Conservation (phyloP, 2,329 filamentous ascomycete species). For the Graphium sp. region DNA sequence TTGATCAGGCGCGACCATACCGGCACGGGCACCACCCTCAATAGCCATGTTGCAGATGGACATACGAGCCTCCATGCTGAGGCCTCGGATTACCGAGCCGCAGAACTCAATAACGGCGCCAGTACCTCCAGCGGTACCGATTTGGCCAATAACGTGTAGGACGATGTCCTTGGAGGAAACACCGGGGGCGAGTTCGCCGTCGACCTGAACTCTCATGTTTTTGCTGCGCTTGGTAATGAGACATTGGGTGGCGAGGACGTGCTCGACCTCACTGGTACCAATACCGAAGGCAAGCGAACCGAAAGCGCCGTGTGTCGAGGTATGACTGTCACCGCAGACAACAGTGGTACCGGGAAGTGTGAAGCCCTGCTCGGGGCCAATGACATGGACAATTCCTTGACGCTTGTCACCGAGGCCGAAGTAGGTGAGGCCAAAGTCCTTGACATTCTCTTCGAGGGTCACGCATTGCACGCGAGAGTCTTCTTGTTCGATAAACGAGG, state of each 20-base stretch:
- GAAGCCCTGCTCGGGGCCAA: conserved; percentile 96
- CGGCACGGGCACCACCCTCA: conserved; percentile 84
- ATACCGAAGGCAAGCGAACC: conserved; percentile 92
- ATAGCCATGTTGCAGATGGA: conserved; percentile 99
- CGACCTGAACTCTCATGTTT: conserved; percentile 96
- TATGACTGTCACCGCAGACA: conserved; percentile 95
- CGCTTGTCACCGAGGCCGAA: conserved; percentile 93
- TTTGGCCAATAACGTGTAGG: conserved; percentile 79
- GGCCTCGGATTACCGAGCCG: conserved; percentile 72
- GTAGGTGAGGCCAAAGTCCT: conserved; percentile 90
- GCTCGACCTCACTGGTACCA: conserved; percentile 95
- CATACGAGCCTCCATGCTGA: conserved; percentile 97
- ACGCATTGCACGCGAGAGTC: conserved; percentile 89
- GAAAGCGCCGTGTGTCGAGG: conserved; percentile 93
- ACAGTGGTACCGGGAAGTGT: conserved; percentile 93
- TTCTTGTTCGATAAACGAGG: conserved; percentile 83
- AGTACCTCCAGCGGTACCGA: conserved; percentile 89
- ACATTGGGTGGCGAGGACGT: conserved; percentile 92
- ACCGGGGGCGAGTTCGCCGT: conserved; percentile 75
- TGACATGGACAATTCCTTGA: conserved; percentile 96
- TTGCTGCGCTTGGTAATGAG: conserved; percentile 90
- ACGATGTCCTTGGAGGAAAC: conserved; percentile 95
- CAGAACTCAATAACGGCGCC: conserved; percentile 95
- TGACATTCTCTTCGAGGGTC: conserved; percentile 93
- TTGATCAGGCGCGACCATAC: conserved; percentile 93